Conservation (phyloP, 2,329 filamentous ascomycete species). For the Colletotrichum salicis region DNA sequence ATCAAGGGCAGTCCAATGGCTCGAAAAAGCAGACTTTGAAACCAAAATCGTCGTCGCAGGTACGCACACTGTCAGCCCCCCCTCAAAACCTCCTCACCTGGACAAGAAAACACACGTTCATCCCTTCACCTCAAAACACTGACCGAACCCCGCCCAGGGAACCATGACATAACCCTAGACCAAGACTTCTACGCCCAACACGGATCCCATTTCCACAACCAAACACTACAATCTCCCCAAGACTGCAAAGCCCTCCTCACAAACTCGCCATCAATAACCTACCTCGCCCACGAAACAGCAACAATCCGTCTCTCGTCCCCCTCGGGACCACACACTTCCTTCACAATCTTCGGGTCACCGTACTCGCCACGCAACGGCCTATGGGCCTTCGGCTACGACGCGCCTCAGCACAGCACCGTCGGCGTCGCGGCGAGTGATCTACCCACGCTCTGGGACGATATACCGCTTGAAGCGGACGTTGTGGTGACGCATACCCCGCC, state of each 20-base stretch:
- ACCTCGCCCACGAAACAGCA: slow-evolving; percentile 69
- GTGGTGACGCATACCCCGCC: slow-evolving; percentile 79
- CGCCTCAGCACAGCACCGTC: slow-evolving; percentile 38
- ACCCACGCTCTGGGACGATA: slow-evolving; percentile 66
- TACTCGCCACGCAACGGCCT: slow-evolving; percentile 66
- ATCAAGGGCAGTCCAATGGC: slow-evolving; percentile 71
- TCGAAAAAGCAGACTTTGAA: slow-evolving; percentile 74
- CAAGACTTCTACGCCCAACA: slow-evolving; percentile 67
- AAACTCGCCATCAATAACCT: slow-evolving; percentile 67
- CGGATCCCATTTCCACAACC: slow-evolving; percentile 66
- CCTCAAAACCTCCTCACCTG: neutral
- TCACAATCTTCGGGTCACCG: slow-evolving; percentile 78
- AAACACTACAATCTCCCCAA: slow-evolving; percentile 60
- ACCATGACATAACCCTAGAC: slow-evolving; percentile 80
- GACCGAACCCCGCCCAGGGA: slow-evolving; percentile 60
- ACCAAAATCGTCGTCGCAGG: slow-evolving; percentile 77
- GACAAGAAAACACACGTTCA: neutral
- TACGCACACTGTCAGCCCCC: slow-evolving; percentile 43
- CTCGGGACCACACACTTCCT: slow-evolving; percentile 66
- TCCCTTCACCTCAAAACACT: neutral
- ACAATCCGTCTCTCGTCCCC: slow-evolving; percentile 64
- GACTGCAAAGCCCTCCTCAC: slow-evolving; percentile 66
- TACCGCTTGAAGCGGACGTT: slow-evolving; percentile 72
- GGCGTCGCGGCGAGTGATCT: slow-evolving; percentile 36
- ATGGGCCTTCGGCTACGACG: slow-evolving; percentile 76